Conservation (phyloP, 1,284 basidiomycete species). For the Gymnopus androsaceus region DNA sequence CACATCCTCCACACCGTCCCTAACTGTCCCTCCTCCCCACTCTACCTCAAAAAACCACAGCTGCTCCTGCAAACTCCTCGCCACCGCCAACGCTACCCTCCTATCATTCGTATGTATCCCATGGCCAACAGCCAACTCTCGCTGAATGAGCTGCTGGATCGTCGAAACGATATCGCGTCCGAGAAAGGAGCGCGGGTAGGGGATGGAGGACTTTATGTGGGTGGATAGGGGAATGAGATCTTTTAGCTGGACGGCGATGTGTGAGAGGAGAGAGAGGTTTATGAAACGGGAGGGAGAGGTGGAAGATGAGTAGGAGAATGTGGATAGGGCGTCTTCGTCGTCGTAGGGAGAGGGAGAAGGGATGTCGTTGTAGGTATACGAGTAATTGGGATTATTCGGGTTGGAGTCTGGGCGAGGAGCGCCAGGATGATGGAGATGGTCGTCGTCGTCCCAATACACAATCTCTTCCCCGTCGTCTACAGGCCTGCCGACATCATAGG, state of each 20-base stretch:
- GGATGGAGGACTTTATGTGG: conserved; percentile 90
- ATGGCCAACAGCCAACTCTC: conserved; percentile 69
- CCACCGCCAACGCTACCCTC: conserved; percentile 80
- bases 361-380: too few species aligned
- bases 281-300: conserved; percentile 52
- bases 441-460: too few species aligned
- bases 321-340: background rate
- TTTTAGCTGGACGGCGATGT: conserved; percentile 84
- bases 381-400: too few species aligned
- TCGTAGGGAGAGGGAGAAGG: too few species aligned
- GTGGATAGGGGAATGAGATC: conserved; percentile 84
- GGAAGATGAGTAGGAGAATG: background rate
- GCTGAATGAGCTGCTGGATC: conserved; percentile 78
- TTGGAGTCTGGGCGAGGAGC: background rate
- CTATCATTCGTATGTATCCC: conserved; percentile 72
- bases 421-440: background rate
- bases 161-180: conserved; percentile 92
- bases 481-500: background rate
- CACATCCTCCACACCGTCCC: conserved; percentile 92
- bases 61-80: conserved; percentile 87
- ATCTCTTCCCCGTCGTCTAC: background rate
- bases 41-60: conserved; percentile 98
- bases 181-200: conserved; percentile 86
- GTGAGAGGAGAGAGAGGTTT: conserved; percentile 84
- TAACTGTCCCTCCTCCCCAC: conserved; percentile 84